These are phyloP conservation scores for Syncephalastrum contaminatum DNA, from an alignment of 371 early-diverging fungal species.

Conservation along the genomic window DNA sequence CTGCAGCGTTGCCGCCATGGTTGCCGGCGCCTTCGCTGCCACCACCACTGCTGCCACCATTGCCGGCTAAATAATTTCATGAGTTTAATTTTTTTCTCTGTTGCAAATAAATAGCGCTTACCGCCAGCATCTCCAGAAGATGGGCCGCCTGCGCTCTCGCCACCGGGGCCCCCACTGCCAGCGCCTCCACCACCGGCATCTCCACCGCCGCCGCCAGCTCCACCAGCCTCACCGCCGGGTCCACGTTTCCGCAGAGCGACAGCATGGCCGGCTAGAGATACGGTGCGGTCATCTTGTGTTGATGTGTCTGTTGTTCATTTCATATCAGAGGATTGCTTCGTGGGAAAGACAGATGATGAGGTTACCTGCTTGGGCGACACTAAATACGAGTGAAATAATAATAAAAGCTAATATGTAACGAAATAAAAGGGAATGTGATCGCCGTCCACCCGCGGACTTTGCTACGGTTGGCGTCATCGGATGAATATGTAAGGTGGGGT, in stretches of 20 bases:
- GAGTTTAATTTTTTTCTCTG: too few species aligned
- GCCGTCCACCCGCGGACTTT: too few species aligned
- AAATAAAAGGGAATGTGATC: background rate
- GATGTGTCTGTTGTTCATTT: background rate
- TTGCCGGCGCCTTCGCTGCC: background rate
- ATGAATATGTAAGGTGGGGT: too few species aligned
- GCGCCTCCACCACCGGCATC: background rate
- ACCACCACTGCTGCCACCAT: conserved; percentile 1
- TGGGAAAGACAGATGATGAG: too few species aligned
- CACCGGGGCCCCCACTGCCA: background rate
- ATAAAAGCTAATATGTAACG: background rate
- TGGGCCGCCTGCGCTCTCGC: background rate
- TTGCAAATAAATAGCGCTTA: too few species aligned
- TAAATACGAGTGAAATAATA: background rate
- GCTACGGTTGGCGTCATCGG: too few species aligned
- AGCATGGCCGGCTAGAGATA: background rate
- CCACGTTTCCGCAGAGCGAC: background rate
- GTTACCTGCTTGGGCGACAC: background rate
- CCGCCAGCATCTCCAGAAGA: too few species aligned
- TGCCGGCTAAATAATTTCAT: too few species aligned
- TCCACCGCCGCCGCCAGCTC: background rate
- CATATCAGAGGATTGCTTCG: background rate
- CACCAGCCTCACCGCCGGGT: background rate
- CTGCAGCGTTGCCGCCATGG: background rate
- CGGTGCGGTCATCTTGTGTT: background rate